Conservation (phyloP, 441 rosid species). For the Hura crepitans region DNA sequence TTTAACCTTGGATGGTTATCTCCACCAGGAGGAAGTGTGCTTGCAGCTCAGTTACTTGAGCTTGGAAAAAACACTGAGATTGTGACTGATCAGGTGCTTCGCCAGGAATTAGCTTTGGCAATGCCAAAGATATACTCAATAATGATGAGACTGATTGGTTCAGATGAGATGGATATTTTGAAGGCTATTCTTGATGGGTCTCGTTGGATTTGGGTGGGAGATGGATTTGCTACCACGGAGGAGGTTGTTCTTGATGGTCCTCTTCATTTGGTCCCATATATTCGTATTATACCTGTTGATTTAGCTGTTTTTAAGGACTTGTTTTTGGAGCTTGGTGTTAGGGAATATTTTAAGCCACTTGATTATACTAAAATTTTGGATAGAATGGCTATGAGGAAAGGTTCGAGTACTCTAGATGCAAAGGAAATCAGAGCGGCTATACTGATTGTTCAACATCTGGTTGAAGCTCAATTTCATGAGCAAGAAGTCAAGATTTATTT, state of each 20-base stretch:
- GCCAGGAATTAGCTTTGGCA: constrained; percentile 86
- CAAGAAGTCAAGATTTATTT: constrained; percentile 59
- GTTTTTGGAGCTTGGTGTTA: constrained; percentile 84
- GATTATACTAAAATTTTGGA: constrained; percentile 83
- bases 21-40: constrained; percentile 92
- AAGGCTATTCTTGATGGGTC: constrained; percentile 98
- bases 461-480: constrained; percentile 72
- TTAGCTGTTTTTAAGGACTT: constrained; percentile 85
- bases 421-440: constrained; percentile 85
- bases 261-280: constrained; percentile 91
- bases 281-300: constrained; percentile 90
- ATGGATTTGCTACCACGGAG: constrained; percentile 87
- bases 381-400: constrained; percentile 77
- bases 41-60: constrained; percentile 98
- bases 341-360: constrained; percentile 73
- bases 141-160: constrained; percentile 62
- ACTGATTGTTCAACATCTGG: constrained; percentile 84
- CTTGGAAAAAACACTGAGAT: constrained; percentile 95
- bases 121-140: constrained; percentile 91
- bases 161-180: constrained; percentile 98
- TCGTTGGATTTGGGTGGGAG: constrained; percentile 99
- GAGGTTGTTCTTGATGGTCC: constrained; percentile 99
- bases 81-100: constrained; percentile 68
- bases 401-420: constrained; percentile 62
- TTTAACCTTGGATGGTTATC: constrained; percentile 90